A percentile compares a stretch with the other conserved stretches of the same genome.
These are phyloP conservation scores for Clitopilus hobsonii DNA, from an alignment of 768 basidiomycete species.

Conservation along the genomic window DNA sequence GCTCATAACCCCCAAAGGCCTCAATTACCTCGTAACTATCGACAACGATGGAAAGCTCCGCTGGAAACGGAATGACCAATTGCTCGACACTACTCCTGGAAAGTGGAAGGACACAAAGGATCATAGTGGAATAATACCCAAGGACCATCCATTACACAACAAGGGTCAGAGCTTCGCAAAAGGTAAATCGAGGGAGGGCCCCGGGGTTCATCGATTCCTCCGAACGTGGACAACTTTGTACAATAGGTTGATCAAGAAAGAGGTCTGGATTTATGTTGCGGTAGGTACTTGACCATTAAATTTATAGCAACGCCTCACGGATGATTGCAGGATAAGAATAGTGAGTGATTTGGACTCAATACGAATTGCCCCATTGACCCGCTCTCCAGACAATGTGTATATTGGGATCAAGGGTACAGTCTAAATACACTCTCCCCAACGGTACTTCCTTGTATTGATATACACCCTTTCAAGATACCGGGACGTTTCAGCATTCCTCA, in stretches of 20 bases:
- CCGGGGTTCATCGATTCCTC: slow-evolving; percentile 9
- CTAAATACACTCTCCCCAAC: neutral
- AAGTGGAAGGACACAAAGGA: slow-evolving; percentile 60
- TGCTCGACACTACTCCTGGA: slow-evolving; percentile 57
- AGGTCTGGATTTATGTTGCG: slow-evolving; percentile 69
- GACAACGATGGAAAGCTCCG: slow-evolving; percentile 47
- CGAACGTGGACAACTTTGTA: slow-evolving; percentile 31
- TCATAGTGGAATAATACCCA: slow-evolving; percentile 48
- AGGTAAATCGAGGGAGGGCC: slow-evolving; percentile 15
- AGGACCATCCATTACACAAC: slow-evolving; percentile 20
- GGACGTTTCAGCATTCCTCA: slow-evolving; percentile 64
- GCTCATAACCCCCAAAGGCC: slow-evolving; percentile 26
- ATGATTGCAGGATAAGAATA: slow-evolving; percentile 42
- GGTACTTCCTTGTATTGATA: neutral
- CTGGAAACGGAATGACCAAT: slow-evolving; percentile 54
- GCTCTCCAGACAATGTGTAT: slow-evolving; percentile 53
- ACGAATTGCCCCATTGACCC: neutral
- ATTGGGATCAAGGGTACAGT: slow-evolving; percentile 60
- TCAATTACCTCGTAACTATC: slow-evolving; percentile 62
- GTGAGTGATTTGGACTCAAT: slow-evolving; percentile 24
- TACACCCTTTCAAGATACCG: slow-evolving; percentile 32
- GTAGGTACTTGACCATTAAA: slow-evolving; percentile 31
- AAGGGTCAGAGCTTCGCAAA: slow-evolving; percentile 10
- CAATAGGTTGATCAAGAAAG: slow-evolving; percentile 50
- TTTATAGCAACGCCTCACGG: neutral